Conservation (phyloP, 2,329 filamentous ascomycete genomes). For the Monilinia laxa region DNA sequence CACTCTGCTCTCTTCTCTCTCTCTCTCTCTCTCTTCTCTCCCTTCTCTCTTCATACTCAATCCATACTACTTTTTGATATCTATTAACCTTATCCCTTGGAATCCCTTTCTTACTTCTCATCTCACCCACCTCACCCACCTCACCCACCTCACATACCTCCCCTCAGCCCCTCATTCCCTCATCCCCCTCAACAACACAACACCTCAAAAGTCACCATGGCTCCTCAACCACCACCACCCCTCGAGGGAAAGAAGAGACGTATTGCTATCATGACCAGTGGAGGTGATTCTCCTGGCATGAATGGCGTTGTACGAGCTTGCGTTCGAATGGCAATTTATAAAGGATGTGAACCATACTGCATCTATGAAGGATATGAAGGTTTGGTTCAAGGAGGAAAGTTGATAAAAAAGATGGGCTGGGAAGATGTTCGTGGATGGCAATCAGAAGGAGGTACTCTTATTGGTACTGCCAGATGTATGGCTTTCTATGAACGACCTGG, state of each 20-base stretch:
- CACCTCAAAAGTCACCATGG: slow-evolving; percentile 28
- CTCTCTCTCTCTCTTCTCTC: not conserved
- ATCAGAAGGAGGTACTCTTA: slow-evolving; percentile 90
- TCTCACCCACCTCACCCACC: not conserved
- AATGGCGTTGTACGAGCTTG: slow-evolving; percentile 72
- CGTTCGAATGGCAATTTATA: slow-evolving; percentile 85
- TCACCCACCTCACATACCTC: not conserved
- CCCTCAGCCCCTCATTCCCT: not conserved
- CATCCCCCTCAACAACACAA: slow-evolving; percentile 16
- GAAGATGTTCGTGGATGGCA: slow-evolving; percentile 92
- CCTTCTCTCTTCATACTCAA: not conserved
- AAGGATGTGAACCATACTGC: slow-evolving; percentile 75
- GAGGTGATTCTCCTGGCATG: slow-evolving; percentile 75
- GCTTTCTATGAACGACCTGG: slow-evolving; percentile 87
- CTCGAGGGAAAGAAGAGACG: slow-evolving; percentile 38
- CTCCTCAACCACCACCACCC: slow-evolving; percentile 32
- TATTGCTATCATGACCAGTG: slow-evolving; percentile 72
- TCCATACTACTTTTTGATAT: not conserved
- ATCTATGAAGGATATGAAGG: slow-evolving; percentile 96
- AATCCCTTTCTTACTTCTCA: slow-evolving; percentile 10
- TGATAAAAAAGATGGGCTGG: slow-evolving; percentile 88
- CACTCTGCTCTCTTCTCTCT: not conserved
- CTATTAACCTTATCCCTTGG: not conserved
- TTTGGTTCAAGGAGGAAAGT: slow-evolving; percentile 81
- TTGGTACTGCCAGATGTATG: slow-evolving; percentile 92